Evolutionary conservation across 2,329 filamentous ascomycete genomes (phyloP).

Genomic region (Colletotrichum cereale): DNA sequence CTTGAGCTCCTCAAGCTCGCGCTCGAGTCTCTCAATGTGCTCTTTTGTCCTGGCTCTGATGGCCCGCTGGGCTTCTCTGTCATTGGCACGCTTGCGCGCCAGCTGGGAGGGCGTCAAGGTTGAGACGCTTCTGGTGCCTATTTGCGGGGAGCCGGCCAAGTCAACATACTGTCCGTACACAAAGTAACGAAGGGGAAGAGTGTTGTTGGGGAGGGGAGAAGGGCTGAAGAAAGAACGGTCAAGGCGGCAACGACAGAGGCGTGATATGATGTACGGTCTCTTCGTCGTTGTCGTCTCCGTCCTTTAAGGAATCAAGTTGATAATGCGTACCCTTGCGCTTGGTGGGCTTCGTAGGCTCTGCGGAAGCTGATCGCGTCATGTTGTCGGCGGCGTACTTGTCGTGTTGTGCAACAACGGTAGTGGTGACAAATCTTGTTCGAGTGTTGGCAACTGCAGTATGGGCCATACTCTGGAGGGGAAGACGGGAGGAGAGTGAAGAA

Average conservation of each 20-base stretch:
- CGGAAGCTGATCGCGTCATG: slow-evolving; percentile 58
- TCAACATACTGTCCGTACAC: slow-evolving; percentile 17
- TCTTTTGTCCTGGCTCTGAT: slow-evolving; percentile 89
- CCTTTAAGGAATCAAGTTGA: background rate
- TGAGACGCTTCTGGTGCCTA: slow-evolving; percentile 81
- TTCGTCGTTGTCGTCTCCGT: background rate
- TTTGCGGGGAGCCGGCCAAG: slow-evolving; percentile 4
- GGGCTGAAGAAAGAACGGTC: background rate
- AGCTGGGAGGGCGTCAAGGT: slow-evolving; percentile 90
- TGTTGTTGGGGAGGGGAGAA: slow-evolving; percentile 22
- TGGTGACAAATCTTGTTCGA: slow-evolving; percentile 34
- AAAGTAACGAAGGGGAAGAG: slow-evolving; percentile 10
- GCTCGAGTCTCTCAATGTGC: slow-evolving; percentile 84
- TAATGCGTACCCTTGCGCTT: slow-evolving; percentile 61
- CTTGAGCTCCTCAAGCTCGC: slow-evolving; percentile 78
- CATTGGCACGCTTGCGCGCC: slow-evolving; percentile 90
- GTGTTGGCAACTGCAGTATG: slow-evolving; percentile 37
- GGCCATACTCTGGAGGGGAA: slow-evolving; percentile 27
- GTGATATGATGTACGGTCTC: background rate
- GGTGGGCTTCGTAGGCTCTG: slow-evolving; percentile 56
- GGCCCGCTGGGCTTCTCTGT: slow-evolving; percentile 88
- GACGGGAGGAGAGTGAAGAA: slow-evolving; percentile 26
- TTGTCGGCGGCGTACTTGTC: slow-evolving; percentile 42
- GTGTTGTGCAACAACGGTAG: slow-evolving; percentile 35
- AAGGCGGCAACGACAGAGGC: background rate